phyloP scores from a whole-genome alignment of 495 filamentous ascomycete genomes.

The Geoglossum glabrum region DNA sequence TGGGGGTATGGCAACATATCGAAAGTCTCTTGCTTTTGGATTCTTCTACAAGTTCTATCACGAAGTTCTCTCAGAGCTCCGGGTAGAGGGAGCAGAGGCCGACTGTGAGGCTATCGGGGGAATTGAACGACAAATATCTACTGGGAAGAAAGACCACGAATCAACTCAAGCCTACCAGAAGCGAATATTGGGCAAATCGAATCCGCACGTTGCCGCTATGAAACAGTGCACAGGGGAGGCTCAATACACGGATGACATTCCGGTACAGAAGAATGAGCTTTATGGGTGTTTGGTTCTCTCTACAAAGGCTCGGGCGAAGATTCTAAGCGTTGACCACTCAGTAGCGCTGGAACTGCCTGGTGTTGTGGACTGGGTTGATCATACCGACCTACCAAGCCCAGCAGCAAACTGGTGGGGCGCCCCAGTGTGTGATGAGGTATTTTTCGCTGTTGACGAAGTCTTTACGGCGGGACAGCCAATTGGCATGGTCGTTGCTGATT shows the following conservation, averaged over 20 bases:
- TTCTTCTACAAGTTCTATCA: slow-evolving; percentile 88
- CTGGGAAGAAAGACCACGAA: slow-evolving; percentile 40
- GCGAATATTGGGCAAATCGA: slow-evolving; percentile 59
- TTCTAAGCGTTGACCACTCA: slow-evolving; percentile 52
- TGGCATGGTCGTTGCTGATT: slow-evolving; percentile 64
- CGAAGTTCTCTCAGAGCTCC: slow-evolving; percentile 29
- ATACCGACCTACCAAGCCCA: slow-evolving; percentile 47
- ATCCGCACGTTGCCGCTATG: slow-evolving; percentile 72
- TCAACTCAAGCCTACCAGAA: slow-evolving; percentile 45
- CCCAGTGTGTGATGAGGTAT: slow-evolving; percentile 61
- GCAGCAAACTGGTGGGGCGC: slow-evolving; percentile 82
- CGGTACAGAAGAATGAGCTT: slow-evolving; percentile 66
- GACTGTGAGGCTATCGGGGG: slow-evolving; percentile 42
- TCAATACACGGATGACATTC: slow-evolving; percentile 93
- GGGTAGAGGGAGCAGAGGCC: slow-evolving; percentile 22
- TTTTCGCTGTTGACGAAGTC: slow-evolving; percentile 76
- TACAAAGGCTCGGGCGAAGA: slow-evolving; percentile 73
- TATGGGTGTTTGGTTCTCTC: slow-evolving; percentile 77
- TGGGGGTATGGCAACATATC: slow-evolving; percentile 89
- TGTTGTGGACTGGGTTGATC: slow-evolving; percentile 60
- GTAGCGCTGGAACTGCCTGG: slow-evolving; percentile 63
- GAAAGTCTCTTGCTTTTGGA: slow-evolving; percentile 70
- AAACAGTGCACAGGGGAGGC: slow-evolving; percentile 91
- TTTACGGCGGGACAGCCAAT: slow-evolving; percentile 82
- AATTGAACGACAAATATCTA: slow-evolving; percentile 45